Percentiles rank a stretch among this genome's conserved stretches.
These are phyloP conservation scores for Atalantia buxifolia DNA, from an alignment of 345 rosid species.

Conservation along the genomic window DNA sequence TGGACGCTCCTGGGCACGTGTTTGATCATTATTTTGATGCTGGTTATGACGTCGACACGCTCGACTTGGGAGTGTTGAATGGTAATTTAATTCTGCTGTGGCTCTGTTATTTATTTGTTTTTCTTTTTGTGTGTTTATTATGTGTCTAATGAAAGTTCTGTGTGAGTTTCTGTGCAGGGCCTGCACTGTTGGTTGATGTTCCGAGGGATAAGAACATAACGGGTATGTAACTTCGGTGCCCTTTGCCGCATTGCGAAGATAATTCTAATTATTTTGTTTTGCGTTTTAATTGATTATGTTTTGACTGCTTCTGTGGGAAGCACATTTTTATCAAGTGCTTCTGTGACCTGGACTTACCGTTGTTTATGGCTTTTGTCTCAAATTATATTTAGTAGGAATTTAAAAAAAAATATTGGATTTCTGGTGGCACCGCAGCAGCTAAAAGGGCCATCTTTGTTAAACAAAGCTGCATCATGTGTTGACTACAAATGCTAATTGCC, in stretches of 20 bases:
- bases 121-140: neutral
- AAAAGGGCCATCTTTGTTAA: no score
- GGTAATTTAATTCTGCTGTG: constrained; percentile 27
- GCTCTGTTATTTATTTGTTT: neutral
- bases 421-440: no score
- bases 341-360: neutral
- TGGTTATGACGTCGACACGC: constrained; percentile 85
- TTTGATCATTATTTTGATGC: constrained; percentile 76
- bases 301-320: neutral
- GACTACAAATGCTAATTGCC: no score
- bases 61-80: constrained; percentile 64
- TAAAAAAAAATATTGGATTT: no score
- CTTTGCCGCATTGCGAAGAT: neutral
- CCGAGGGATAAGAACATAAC: constrained; percentile 63
- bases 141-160: neutral
- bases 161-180: constrained; percentile 29
- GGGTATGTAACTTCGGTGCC: constrained; percentile 35
- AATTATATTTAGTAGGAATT: no score
- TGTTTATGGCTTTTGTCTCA: neutral
- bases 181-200: constrained; percentile 55
- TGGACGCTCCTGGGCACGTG: constrained; percentile 86
- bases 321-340: neutral
- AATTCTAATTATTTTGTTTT: neutral
- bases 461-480: no score
- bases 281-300: neutral